Percentiles rank a stretch among this genome's conserved stretches.
Conservation (phyloP, 2,329 filamentous ascomycete species). For the Rhinocladiella mackenziei region DNA sequence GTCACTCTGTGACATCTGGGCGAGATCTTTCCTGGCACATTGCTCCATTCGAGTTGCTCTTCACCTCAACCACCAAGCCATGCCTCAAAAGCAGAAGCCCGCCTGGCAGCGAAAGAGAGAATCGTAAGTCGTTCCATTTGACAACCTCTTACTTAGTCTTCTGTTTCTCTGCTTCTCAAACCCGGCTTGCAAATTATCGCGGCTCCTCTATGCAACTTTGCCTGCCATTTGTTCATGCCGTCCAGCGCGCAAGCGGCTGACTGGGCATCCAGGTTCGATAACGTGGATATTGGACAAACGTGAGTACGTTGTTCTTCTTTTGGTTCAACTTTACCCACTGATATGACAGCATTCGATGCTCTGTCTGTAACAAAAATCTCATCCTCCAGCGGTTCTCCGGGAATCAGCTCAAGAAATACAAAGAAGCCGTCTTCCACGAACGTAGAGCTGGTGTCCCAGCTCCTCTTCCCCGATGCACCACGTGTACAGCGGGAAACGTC, state of each 20-base stretch:
- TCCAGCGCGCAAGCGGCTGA: constrained; percentile 4
- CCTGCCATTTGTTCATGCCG: background rate
- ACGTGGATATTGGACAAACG: constrained; percentile 15
- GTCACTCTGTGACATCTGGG: too few species aligned
- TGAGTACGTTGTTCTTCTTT: constrained; percentile 3
- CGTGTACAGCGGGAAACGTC: constrained; percentile 43
- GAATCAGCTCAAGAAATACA: constrained; percentile 42
- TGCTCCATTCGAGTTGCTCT: background rate
- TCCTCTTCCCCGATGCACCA: constrained; percentile 39
- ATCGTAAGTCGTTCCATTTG: too few species aligned
- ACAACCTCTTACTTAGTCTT: too few species aligned
- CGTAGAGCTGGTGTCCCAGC: constrained; percentile 22
- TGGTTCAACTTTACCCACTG: constrained; percentile 1
- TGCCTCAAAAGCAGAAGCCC: constrained; percentile 18
- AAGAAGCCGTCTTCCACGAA: constrained; percentile 9
- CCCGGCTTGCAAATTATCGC: too few species aligned
- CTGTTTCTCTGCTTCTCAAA: too few species aligned
- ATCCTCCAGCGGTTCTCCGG: constrained; percentile 42
- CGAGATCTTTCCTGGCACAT: too few species aligned
- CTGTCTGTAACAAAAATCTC: constrained; percentile 43
- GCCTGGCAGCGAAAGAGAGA: constrained; percentile 18
- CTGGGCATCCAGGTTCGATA: constrained; percentile 7
- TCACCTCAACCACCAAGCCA: constrained; percentile 1
- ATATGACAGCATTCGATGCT: constrained; percentile 44
- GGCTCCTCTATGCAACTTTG: background rate